Base-by-base conservation (phyloP, 2,329 filamentous ascomycete species). In the Remersonia thermophila region DNA sequence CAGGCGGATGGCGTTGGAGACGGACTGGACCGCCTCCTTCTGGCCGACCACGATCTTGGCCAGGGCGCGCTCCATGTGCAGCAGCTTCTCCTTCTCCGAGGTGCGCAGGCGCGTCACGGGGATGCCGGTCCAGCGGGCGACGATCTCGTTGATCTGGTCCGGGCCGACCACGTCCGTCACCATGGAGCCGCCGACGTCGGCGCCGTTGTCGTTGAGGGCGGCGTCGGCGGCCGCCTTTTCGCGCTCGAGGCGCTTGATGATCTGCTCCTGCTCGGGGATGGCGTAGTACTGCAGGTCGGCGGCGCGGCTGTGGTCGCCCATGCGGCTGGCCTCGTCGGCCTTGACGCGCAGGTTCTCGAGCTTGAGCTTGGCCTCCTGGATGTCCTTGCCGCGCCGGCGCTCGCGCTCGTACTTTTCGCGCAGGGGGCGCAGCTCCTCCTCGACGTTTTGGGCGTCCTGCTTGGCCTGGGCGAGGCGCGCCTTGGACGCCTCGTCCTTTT, bases 111-210 rank as follows among this genome's bases (percentile, higher is more conserved):
- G 73, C 4, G 86, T 96, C 40, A 98, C 85, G 1, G 91, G 91
- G 49, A 98, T 98, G 45, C 91, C 91, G n/a, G 91, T 98, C 84
- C 87, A 95, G 42, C 86, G 80, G 37, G 83, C 82, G 36, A 98
- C 91, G 43, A 98, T 98, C 55, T 96, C 89, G 57, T 98, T 96
- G 69, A 98, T 98, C 59, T 98, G 87, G 46, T 98, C 91, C 9
- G 87, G 86, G 5, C 91, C 91, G 47, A 98, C 91, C 32, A 91
- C 74, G 55, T 98, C 91, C 3, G 87, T 93, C 37, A 96, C 73
- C 57, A 96, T 79, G 16, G 83, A 74, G 36, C 77, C 74, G 37
- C 73, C 73, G 3, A 67, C 60, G 26, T 82, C 83, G 18, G 63
- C 61, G 20, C 62, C 63, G 8, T 55, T 57, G 5, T 65, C 62